Base-by-base conservation (phyloP, 2,329 filamentous ascomycete species). In the Orbilia javanica region DNA sequence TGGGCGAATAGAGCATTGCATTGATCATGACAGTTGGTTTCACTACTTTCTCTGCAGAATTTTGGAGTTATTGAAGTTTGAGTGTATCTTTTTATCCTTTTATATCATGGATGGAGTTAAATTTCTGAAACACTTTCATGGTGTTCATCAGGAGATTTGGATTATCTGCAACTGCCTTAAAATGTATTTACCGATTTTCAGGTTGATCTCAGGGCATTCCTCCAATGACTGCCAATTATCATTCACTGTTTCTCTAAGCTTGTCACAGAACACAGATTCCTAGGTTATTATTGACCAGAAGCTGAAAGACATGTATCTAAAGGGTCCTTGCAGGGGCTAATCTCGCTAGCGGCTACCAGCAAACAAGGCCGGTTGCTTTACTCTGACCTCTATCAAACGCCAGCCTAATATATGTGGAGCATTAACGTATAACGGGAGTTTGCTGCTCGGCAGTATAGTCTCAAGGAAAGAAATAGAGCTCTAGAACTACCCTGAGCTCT, bases 401-500 rank as follows among this genome's bases (percentile, higher is more conserved):
- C 34, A 18, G 20, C 34, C 8, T 42, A 42, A 3, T 4, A 15
- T 39, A 8, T 18, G 22, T 20, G 15, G 31, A 48, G 34, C 15
- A 18, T 18, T 6, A 25, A 1, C 31, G 27, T n/a, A n/a, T n/a
- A n/a, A n/a, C n/a, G n/a, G n/a, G 52, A 62, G 53, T 50, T 70
- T 70, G 66, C 66, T 53, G 29, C 63, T 53, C 42, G 52, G 63
- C 63, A 29, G 20, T 20, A 22, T 13, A 48, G 3, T 18, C 50
- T 73, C 50, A 74, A 74, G 63, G 62, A 68, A 53, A 53, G 2
- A 10, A n/a, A n/a, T n/a, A n/a, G n/a, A n/a, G n/a, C 36, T 63
- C 53, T 18, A 52, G 52, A 53, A 68, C 44, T 3, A 63, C 42
- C 22, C 63, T 53, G 42, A 53, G 15, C 13, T 34, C 18, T 42